Evolutionary conservation across 805 yeast species (phyloP), one percentile per base, ranked within the genome.

Genomic region (Yarrowia sp.): DNA sequence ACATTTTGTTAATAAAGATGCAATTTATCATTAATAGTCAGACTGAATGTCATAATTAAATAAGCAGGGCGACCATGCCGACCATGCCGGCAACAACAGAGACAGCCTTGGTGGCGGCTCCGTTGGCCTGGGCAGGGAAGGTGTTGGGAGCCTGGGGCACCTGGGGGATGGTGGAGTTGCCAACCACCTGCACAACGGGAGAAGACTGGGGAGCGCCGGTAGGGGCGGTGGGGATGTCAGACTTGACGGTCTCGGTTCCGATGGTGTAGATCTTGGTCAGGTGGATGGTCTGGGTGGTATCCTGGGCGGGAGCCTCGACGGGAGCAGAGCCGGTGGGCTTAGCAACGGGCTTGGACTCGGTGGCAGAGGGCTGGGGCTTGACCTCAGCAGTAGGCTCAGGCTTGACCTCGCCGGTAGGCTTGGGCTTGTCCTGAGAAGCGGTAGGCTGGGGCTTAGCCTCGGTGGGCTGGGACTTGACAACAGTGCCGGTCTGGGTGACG

Each of bases 41-140:
- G 5, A 38, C 3, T 38, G 10, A 38, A 38, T 38, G 40, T 38
- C 40, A 26, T 16, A 26, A 16, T 14, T 53, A 53, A 7, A 40
- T 40, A 5, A 53, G 59, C 14, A 53, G 45, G 32, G 59, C 59
- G 19, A 40, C 59, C 59, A 53, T 53, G 59, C 45, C 59, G 45
- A 22, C 32, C 45, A 53, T 8, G 10, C 19, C 65, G 42, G 50
- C 65, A 11, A n/a, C 65, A 8, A 8, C 50, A 10, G 65, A 45
- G 12, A 38, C 65, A 32, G 41, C 50, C 50, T 58, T 43, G 65
- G 48, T 12, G 65, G 50, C 49, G 11, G 65, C 65, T 11, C 65
- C 65, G 65, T 58, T 58, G 32, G 65, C 65, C 50, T 58, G 65
- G 41, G 65, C 48, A n/a, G 65, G 65, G 26, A 45, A 7, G 41